Base-by-base conservation (phyloP, 2,329 filamentous ascomycete genomes). In the Periglandula ipomoeae region DNA sequence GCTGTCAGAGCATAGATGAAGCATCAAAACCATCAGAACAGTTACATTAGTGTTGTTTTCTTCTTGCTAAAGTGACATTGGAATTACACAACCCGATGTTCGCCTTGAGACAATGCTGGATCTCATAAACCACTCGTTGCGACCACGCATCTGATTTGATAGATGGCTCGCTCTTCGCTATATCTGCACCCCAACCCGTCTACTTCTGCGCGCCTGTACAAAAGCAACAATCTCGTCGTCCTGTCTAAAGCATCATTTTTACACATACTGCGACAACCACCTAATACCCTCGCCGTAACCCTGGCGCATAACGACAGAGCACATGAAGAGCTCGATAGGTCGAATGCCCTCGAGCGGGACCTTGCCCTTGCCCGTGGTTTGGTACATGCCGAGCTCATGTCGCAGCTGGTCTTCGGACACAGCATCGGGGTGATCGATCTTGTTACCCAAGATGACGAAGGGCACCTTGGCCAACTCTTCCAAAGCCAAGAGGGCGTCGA, bases 281-380 rank as follows among this genome's bases (percentile, higher is more conserved):
- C 88, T 82, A 70, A 95, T 91, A 60, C 79, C 89, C 60, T 95
- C 89, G 48, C 88, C 88, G 68, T 95, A 95, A 57, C 87, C 93
- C 76, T 97, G 91, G 70, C 91, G 82, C 89, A 96, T 95, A 54
- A 97, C 91, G 58, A 97, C 90, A 61, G 88, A 95, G 80, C 90
- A 97, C 93, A 98, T 95, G 72, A 97, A 97, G 55, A 97, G 81
- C 78, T 98, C 93, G 63, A 98, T 91, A 22, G 90, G 89, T 60
- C 90, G 79, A 69, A 95, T 95, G 30, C 89, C 89, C 75, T 95
- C 90, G 58, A 93, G 76, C 55, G 85, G 87, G 54, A 94, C 84
- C 78, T 94, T 95, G 70, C 89, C 89, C 80, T 96, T 95, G 61
- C 90, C 90, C 53, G 89, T 95, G 49, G 90, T 95, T 72, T 97